phyloP scores from a whole-genome alignment of 2,329 filamentous ascomycete genomes.

The Fusarium coffeatum region DNA sequence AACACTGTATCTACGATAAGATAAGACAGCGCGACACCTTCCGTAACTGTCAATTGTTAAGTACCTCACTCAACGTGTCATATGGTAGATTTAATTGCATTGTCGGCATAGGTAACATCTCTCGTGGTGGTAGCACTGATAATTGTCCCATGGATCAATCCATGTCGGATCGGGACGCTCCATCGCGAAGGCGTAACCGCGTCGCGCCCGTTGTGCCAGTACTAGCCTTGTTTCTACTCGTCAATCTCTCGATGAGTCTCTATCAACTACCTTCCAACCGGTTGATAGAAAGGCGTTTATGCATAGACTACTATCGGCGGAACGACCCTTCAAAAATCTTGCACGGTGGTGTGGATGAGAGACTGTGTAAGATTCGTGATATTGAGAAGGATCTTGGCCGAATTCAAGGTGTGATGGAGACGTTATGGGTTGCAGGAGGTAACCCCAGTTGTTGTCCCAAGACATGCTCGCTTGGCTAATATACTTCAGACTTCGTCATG shows the following conservation, averaged over 20 bases:
- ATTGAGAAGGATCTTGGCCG: constrained; percentile 64
- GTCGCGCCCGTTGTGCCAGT: constrained; percentile 41
- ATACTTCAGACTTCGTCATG: constrained; percentile 58
- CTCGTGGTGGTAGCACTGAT: background rate
- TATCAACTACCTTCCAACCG: constrained; percentile 61
- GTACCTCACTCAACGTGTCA: background rate
- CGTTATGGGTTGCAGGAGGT: constrained; percentile 62
- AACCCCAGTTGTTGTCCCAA: background rate
- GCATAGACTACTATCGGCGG: constrained; percentile 60
- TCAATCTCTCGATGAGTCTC: constrained; percentile 61
- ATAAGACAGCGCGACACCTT: background rate
- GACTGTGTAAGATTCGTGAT: constrained; percentile 64
- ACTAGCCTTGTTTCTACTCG: constrained; percentile 56
- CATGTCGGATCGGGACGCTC: background rate
- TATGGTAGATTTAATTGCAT: no score
- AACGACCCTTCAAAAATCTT: constrained; percentile 50
- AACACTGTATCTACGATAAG: background rate
- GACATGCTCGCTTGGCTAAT: background rate
- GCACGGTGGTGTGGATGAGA: constrained; percentile 59
- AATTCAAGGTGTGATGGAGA: constrained; percentile 64
- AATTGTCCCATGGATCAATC: background rate
- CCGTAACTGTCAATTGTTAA: background rate
- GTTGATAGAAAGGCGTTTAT: constrained; percentile 61
- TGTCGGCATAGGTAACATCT: background rate
- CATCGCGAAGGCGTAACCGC: background rate